phyloP scores from a whole-genome alignment of 257 asterid genomes.

The Nicotiana sylvestris region DNA sequence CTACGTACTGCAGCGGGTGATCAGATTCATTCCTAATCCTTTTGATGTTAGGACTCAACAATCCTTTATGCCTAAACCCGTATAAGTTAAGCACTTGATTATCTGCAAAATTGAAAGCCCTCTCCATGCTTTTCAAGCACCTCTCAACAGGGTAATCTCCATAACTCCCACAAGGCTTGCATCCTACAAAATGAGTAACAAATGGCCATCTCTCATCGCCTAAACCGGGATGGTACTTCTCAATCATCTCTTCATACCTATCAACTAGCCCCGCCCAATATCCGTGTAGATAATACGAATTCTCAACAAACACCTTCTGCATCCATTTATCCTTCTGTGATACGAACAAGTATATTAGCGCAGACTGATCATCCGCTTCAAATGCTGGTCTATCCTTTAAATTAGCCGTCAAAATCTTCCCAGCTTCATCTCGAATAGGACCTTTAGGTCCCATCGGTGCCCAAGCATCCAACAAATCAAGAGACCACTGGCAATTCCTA shows the following conservation, averaged over 20 bases:
- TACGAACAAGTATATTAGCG: conserved; percentile 65
- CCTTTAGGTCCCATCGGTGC: conserved; percentile 95
- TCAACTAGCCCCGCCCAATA: conserved; percentile 92
- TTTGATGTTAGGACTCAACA: conserved; percentile 84
- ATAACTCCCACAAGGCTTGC: conserved; percentile 89
- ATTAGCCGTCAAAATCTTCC: conserved; percentile 71
- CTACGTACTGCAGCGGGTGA: conserved; percentile 63
- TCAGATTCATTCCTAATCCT: conserved; percentile 73
- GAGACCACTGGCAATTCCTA: conserved; percentile 85
- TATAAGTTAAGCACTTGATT: conserved; percentile 77
- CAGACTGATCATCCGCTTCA: conserved; percentile 95
- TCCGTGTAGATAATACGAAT: conserved; percentile 72
- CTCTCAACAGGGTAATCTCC: conserved; percentile 85
- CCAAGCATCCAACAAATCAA: conserved; percentile 88
- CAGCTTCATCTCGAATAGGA: conserved; percentile 68
- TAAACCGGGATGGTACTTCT: conserved; percentile 76
- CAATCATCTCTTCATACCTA: conserved; percentile 84
- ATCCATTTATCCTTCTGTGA: conserved; percentile 60
- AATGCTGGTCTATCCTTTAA: conserved; percentile 85
- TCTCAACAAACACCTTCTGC: conserved; percentile 75
- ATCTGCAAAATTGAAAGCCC: conserved; percentile 89
- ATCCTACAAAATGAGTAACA: conserved; percentile 91
- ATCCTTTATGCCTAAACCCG: conserved; percentile 86
- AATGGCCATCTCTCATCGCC: conserved; percentile 98
- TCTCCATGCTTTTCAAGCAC: conserved; percentile 87